phyloP scores from a whole-genome alignment of 805 yeast genomes.

The Ogataea pini region DNA sequence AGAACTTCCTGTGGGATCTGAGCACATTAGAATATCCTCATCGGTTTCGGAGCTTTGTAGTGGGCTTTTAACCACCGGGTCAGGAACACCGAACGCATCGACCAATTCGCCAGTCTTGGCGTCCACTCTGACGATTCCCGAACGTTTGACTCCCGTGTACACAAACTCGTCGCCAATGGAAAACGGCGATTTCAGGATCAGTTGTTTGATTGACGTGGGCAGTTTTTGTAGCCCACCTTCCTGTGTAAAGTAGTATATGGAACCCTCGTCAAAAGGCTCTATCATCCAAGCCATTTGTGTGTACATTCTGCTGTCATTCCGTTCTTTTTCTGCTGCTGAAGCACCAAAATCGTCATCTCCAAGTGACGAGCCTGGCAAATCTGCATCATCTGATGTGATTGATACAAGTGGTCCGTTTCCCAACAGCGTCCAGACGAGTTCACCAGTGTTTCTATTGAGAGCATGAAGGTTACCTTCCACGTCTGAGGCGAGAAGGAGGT shows the following conservation, averaged over 20 bases:
- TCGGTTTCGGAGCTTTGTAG: conserved; percentile 12
- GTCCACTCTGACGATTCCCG: conserved; percentile 75
- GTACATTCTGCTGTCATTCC: conserved; percentile 1
- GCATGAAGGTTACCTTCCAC: conserved; percentile 89
- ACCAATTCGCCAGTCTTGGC: conserved; percentile 72
- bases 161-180: conserved; percentile 78
- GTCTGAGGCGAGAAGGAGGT: conserved; percentile 70
- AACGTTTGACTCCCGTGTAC: conserved; percentile 80
- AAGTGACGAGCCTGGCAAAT: conserved; percentile 1
- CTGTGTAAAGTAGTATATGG: conserved; percentile 75
- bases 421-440: conserved; percentile 71
- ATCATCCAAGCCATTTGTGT: conserved; percentile 71
- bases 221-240: conserved; percentile 74
- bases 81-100: conserved; percentile 54
- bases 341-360: conserved; percentile 1
- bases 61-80: conserved; percentile 4
- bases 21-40: conserved; percentile 1
- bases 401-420: conserved; percentile 64
- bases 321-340: not conserved
- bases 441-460: conserved; percentile 72
- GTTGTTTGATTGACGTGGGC: conserved; percentile 75
- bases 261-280: conserved; percentile 87
- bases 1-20: conserved; percentile 1
- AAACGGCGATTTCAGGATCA: conserved; percentile 84
- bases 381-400: conserved; percentile 25